Evolutionary conservation across 2,329 filamentous ascomycete genomes (phyloP), one percentile per base, ranked within the genome.

Genomic region (Rugonectria rugulosa): DNA sequence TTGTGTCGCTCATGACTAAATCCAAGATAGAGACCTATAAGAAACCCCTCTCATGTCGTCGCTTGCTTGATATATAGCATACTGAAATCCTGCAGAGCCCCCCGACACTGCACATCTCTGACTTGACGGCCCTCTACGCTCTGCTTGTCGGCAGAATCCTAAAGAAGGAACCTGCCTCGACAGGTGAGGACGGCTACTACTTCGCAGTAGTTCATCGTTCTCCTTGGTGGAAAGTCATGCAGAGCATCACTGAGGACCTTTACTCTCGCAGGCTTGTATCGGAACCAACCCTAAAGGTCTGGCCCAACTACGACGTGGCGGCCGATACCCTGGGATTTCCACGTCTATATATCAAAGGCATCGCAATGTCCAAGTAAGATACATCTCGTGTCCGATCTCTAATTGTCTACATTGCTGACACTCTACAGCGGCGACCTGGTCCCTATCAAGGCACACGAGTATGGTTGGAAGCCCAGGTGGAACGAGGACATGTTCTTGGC

Each of bases 121-220:
- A 75, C 44, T 48, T 75, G 14, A 61, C 60, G 3, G 60, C 61
- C 6, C 62, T 73, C 12, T 75, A 73, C 29, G 58, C 59, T 20
- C 59, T 67, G 2, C 41, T 76, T 2, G 20, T 70, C 3, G 58
- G 60, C 15, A 70, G 68, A 19, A 68, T 74, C 17, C 26, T 73
- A 2, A 53, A 64, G 15, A 53, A 61, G 24, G 62, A 72, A 19
- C 27, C 60, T 0, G 51, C 72, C 6, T 66, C 70, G 2, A 69
- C 49, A 26, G 70, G 70, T 0, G 62, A 67, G 14, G 50, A 72
- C 0, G 72, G 73, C 2, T 75, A 73, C 51, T 73, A 73, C 53
- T 74, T 75, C 32, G 62, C 64, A 5, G 45, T 67, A 10, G 67
- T 66, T 4, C 71, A 75, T 29, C 60, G 57, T 7, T 40, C 57